Evolutionary conservation across 2,329 filamentous ascomycete species (phyloP).

Genomic region (Trichoderma lentiforme): DNA sequence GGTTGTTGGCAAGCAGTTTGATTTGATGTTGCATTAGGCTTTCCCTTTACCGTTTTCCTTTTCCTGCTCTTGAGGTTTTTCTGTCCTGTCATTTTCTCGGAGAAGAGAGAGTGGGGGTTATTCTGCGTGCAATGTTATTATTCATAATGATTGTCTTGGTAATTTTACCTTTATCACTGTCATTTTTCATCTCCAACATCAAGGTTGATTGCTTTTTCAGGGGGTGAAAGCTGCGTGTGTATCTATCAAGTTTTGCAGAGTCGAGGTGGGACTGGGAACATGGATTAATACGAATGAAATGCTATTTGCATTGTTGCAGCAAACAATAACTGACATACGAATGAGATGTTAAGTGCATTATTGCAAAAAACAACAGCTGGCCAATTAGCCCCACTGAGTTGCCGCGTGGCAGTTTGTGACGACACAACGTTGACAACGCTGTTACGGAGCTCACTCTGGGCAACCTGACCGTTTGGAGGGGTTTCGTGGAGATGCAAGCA

Average conservation of each 20-base stretch:
- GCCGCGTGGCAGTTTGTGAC: background rate
- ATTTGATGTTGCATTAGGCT: background rate
- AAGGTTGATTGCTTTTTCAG: background rate
- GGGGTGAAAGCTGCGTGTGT: background rate
- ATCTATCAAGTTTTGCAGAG: background rate
- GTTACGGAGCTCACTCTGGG: background rate
- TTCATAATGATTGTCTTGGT: background rate
- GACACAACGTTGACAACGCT: background rate
- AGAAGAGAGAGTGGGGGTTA: background rate
- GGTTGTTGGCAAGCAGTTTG: background rate
- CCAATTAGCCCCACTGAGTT: background rate
- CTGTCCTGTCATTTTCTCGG: background rate
- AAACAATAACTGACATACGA: background rate
- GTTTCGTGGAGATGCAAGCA: background rate
- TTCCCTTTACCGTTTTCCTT: background rate
- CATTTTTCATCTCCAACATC: background rate
- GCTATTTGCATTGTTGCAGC: background rate
- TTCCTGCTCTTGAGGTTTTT: background rate
- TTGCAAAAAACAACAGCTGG: background rate
- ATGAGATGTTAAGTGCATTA: background rate
- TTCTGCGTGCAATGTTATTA: background rate
- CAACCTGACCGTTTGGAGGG: background rate
- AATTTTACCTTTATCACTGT: background rate
- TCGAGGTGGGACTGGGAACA: background rate
- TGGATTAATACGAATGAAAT: background rate